Conservation (phyloP, 306 rosid genomes). For the Prunus salicina region DNA sequence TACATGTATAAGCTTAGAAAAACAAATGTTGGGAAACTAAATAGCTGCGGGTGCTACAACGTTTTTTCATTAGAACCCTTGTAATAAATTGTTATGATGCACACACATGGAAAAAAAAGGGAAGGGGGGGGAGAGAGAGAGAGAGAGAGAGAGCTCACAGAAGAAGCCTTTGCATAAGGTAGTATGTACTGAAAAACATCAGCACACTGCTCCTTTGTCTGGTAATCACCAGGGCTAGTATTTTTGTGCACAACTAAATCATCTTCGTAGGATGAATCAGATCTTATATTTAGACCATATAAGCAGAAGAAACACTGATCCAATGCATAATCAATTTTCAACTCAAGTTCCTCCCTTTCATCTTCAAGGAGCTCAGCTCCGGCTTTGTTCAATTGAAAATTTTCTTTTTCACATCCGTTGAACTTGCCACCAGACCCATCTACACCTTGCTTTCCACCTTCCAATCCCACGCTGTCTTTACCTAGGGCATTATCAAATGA, state of each 20-base stretch:
- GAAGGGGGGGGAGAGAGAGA: slow-evolving; percentile 12
- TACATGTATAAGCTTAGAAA: slow-evolving; percentile 17
- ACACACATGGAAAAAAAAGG: not conserved
- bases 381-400: slow-evolving; percentile 47
- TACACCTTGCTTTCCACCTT: slow-evolving; percentile 39
- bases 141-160: slow-evolving; percentile 57
- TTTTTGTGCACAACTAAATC: slow-evolving; percentile 84
- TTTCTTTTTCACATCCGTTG: slow-evolving; percentile 39
- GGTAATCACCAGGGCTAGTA: slow-evolving; percentile 94
- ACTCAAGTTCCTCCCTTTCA: slow-evolving; percentile 90
- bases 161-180: slow-evolving; percentile 94
- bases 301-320: slow-evolving; percentile 96
- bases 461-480: slow-evolving; percentile 47
- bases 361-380: slow-evolving; percentile 68
- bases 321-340: slow-evolving; percentile 74
- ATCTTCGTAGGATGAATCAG: slow-evolving; percentile 91
- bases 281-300: slow-evolving; percentile 87
- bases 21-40: slow-evolving; percentile 26
- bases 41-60: slow-evolving; percentile 2
- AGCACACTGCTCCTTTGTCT: slow-evolving; percentile 91
- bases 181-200: slow-evolving; percentile 95
- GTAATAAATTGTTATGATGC: slow-evolving; percentile 10
- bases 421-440: slow-evolving; percentile 42
- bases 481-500: slow-evolving; percentile 39
- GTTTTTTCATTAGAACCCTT: not conserved